Evolutionary conservation across 2,329 filamentous ascomycete species (phyloP).

Genomic region (Macroventuria anomochaeta): DNA sequence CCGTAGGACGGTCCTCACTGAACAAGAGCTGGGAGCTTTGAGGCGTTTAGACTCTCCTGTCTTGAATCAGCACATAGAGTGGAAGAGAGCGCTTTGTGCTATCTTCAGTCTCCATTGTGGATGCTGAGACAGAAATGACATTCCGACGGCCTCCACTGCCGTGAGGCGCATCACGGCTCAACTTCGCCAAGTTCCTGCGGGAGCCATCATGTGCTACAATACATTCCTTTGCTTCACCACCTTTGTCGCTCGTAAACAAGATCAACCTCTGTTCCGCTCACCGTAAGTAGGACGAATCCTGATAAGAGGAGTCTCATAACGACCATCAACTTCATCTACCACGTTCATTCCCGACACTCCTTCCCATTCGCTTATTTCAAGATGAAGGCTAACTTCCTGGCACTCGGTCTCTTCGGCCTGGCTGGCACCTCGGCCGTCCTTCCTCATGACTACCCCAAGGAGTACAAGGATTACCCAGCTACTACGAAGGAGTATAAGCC

Average conservation of each 20-base stretch:
- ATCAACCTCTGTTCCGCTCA: slow-evolving; percentile 27
- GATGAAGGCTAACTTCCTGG: slow-evolving; percentile 30
- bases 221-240: slow-evolving; percentile 30
- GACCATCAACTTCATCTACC: slow-evolving; percentile 22
- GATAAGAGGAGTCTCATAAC: slow-evolving; percentile 29
- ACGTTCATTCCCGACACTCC: slow-evolving; percentile 30
- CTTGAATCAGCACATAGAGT: neutral
- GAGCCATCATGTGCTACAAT: slow-evolving; percentile 27
- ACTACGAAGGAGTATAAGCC: neutral
- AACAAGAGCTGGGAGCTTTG: neutral
- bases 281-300: slow-evolving; percentile 37
- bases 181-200: slow-evolving; percentile 22
- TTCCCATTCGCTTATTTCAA: slow-evolving; percentile 25
- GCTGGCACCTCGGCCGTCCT: slow-evolving; percentile 25
- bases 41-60: neutral
- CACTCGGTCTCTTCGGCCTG: slow-evolving; percentile 26
- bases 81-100: neutral
- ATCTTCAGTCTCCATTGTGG: neutral
- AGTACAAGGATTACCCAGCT: too few species aligned
- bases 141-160: slow-evolving; percentile 12
- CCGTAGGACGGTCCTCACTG: neutral
- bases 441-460: slow-evolving; percentile 9
- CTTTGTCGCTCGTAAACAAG: slow-evolving; percentile 31
- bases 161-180: slow-evolving; percentile 7
- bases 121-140: neutral